Evolutionary conservation across 768 basidiomycete species (phyloP).

Genomic region (Podaxis sp.): DNA sequence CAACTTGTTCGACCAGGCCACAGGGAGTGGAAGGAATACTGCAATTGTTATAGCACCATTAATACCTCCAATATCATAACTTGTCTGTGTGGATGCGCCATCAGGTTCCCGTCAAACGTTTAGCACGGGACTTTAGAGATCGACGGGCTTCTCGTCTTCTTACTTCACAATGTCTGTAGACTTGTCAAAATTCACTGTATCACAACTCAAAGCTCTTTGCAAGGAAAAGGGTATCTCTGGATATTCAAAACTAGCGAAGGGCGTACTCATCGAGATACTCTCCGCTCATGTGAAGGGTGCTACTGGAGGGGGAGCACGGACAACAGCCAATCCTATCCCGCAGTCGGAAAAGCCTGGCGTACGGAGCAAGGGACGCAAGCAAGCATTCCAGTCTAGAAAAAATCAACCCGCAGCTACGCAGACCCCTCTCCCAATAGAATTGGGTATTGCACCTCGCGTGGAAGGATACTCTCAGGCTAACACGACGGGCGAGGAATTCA

Average conservation of each 20-base stretch:
- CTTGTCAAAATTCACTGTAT: constrained; percentile 52
- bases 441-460: background rate
- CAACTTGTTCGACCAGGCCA: constrained; percentile 72
- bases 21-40: constrained; percentile 73
- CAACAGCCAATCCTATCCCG: background rate
- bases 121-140: background rate
- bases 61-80: constrained; percentile 9
- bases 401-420: background rate
- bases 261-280: constrained; percentile 52
- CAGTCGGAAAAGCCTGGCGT: background rate
- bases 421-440: background rate
- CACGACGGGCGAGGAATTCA: background rate
- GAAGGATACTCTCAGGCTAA: background rate
- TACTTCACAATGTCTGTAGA: constrained; percentile 19
- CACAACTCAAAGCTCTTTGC: constrained; percentile 66
- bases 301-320: background rate
- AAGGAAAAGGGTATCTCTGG: constrained; percentile 61
- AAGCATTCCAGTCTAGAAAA: background rate
- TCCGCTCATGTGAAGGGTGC: background rate
- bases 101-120: background rate
- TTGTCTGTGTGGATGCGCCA: background rate
- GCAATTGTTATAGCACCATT: constrained; percentile 53
- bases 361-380: background rate
- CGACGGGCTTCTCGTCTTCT: background rate
- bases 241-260: constrained; percentile 68